Conservation (phyloP, 257 asterid species). For the Solanum sejunctum region DNA sequence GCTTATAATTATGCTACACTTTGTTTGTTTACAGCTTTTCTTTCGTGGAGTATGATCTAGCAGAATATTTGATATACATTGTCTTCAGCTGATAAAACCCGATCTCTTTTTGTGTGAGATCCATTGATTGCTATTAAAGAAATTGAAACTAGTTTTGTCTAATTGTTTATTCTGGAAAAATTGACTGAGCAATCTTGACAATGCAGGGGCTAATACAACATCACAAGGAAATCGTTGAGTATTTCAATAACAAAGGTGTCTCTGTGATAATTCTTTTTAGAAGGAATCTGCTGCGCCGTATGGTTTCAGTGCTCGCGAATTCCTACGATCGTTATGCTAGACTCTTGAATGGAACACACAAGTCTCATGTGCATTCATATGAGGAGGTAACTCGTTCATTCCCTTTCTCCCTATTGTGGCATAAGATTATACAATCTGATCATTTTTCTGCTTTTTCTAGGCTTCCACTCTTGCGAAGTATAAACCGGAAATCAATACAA, state of each 20-base stretch:
- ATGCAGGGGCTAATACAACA: conserved; percentile 25
- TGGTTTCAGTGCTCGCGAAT: conserved; percentile 33
- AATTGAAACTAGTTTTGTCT: not conserved
- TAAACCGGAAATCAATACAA: conserved; percentile 4
- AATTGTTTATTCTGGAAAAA: not conserved
- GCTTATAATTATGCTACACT: not conserved
- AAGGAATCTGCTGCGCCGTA: conserved; percentile 23
- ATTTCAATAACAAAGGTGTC: conserved; percentile 28
- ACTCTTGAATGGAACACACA: conserved; percentile 31
- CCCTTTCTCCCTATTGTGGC: not conserved
- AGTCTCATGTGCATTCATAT: conserved; percentile 29
- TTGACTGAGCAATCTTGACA: not conserved
- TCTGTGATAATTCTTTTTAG: conserved; percentile 29
- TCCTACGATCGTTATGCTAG: conserved; percentile 25
- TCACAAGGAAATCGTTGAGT: conserved; percentile 23
- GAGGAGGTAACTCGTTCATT: conserved; percentile 16
- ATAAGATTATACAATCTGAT: not conserved
- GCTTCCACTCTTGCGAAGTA: conserved; percentile 5
- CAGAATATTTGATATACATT: not conserved
- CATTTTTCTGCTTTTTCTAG: not conserved
- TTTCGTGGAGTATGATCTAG: not conserved
- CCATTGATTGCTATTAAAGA: not conserved
- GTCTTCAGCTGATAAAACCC: not conserved
- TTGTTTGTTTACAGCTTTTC: not conserved
- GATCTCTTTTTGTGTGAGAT: not conserved